phyloP scores from a whole-genome alignment of 106 monocot genomes.

The Platanthera zijinensis region DNA sequence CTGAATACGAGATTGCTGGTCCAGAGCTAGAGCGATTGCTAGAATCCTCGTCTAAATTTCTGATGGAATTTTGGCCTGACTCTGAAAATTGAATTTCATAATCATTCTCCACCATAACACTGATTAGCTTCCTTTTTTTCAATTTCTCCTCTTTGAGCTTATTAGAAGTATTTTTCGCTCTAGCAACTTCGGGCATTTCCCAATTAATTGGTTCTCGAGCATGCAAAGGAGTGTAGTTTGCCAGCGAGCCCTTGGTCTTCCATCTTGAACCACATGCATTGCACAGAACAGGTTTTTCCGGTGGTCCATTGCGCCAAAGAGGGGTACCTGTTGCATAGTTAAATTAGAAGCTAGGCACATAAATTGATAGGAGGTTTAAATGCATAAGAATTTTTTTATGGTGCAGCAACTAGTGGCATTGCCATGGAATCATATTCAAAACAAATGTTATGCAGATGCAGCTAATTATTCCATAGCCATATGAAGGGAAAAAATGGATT shows the following conservation, averaged over 20 bases:
- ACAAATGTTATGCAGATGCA: no score
- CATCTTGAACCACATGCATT: slow-evolving; percentile 99
- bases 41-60: slow-evolving; percentile 42
- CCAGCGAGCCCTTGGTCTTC: slow-evolving; percentile 93
- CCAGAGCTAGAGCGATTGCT: slow-evolving; percentile 82
- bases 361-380: no score
- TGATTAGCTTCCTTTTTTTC: slow-evolving; percentile 42
- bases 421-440: no score
- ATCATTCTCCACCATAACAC: slow-evolving; percentile 17
- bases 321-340: slow-evolving; percentile 74
- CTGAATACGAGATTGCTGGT: slow-evolving; percentile 70
- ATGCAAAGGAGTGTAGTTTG: slow-evolving; percentile 91
- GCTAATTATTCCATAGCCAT: no score
- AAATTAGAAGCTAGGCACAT: slow-evolving; percentile 2
- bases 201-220: slow-evolving; percentile 56
- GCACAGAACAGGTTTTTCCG: slow-evolving; percentile 93
- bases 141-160: slow-evolving; percentile 41
- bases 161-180: slow-evolving; percentile 32
- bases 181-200: slow-evolving; percentile 39
- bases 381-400: no score
- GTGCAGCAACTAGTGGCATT: no score
- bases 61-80: slow-evolving; percentile 52
- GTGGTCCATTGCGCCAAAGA: slow-evolving; percentile 98
- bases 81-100: slow-evolving; percentile 36
- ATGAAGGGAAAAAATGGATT: no score